A percentile compares a stretch with the other conserved stretches of the same genome.
These are phyloP conservation scores for Aethionema arabicum DNA, from an alignment of 345 rosid species.

Conservation along the genomic window DNA sequence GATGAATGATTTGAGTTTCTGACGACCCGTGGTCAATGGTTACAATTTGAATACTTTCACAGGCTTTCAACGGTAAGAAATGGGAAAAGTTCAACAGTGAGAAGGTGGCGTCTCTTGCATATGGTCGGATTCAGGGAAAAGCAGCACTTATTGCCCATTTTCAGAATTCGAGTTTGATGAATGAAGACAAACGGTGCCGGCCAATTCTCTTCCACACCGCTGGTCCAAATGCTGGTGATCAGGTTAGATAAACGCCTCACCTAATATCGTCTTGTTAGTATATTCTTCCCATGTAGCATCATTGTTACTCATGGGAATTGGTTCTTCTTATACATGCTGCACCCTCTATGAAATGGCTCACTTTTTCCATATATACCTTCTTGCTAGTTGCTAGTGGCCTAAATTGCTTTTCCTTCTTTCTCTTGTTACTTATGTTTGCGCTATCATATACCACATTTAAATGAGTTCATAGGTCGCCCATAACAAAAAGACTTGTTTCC, in stretches of 20 bases:
- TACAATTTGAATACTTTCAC: slow-evolving; percentile 22
- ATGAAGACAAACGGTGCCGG: slow-evolving; percentile 86
- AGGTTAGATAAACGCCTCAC: slow-evolving; percentile 42
- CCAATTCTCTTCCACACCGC: slow-evolving; percentile 85
- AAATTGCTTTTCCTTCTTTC: too few relatives aligned
- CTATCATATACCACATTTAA: too few relatives aligned
- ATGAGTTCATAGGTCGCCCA: too few relatives aligned
- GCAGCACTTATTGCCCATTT: slow-evolving; percentile 83
- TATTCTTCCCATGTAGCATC: too few relatives aligned
- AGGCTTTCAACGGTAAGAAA: slow-evolving; percentile 87
- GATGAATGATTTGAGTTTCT: background rate
- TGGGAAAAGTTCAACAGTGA: slow-evolving; percentile 95
- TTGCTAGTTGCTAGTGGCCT: too few relatives aligned
- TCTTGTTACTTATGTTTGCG: too few relatives aligned
- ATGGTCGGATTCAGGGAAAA: slow-evolving; percentile 87
- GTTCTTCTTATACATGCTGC: too few relatives aligned
- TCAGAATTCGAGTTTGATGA: slow-evolving; percentile 92
- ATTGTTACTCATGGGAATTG: too few relatives aligned
- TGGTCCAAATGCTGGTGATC: slow-evolving; percentile 93
- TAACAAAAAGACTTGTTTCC: too few relatives aligned
- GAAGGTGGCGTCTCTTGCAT: slow-evolving; percentile 81
- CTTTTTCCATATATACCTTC: too few relatives aligned
- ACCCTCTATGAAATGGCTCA: too few relatives aligned
- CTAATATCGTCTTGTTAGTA: background rate
- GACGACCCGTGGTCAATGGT: background rate